A percentile compares a stretch with the other conserved stretches of the same genome.
These are phyloP conservation scores for Arachis hypogaea DNA, from an alignment of 306 rosid genomes.

Conservation along the genomic window DNA sequence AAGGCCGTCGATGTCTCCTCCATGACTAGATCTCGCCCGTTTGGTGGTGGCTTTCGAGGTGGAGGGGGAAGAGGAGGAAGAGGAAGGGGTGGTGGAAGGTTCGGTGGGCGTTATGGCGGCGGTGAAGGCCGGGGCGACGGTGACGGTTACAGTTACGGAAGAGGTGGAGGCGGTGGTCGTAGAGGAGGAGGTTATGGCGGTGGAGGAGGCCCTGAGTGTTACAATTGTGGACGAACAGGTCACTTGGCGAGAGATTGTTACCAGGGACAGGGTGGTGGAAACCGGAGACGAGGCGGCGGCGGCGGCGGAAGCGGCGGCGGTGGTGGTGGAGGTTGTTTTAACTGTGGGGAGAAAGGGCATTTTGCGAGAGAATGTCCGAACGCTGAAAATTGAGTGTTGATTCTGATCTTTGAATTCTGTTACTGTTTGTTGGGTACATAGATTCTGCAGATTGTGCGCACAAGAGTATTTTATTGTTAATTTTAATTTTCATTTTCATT, in stretches of 20 bases:
- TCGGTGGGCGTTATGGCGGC: constrained; percentile 40
- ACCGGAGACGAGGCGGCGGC: constrained; percentile 33
- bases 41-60: constrained; percentile 13
- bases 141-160: constrained; percentile 12
- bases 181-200: constrained; percentile 38
- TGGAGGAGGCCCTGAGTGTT: constrained; percentile 58
- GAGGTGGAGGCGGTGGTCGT: constrained; percentile 38
- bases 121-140: constrained; percentile 28
- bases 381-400: constrained; percentile 45
- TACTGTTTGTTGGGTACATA: constrained; percentile 30
- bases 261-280: constrained; percentile 42
- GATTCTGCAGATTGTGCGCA: constrained; percentile 30
- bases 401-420: constrained; percentile 18
- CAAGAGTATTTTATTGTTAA: not conserved
- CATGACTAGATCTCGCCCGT: constrained; percentile 45
- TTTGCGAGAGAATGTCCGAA: constrained; percentile 73
- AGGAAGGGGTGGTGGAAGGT: constrained; percentile 46
- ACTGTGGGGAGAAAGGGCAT: constrained; percentile 87
- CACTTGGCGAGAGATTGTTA: constrained; percentile 70
- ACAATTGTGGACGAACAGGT: constrained; percentile 70
- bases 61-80: constrained; percentile 38
- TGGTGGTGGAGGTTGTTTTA: constrained; percentile 55
- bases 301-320: constrained; percentile 21
- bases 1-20: constrained; percentile 70
- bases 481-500: too few relatives aligned